Percentiles rank a stretch among this genome's conserved stretches.
Evolutionary conservation across 2,329 filamentous ascomycete species (phyloP).

Genomic region (Cercospora nicotianae): DNA sequence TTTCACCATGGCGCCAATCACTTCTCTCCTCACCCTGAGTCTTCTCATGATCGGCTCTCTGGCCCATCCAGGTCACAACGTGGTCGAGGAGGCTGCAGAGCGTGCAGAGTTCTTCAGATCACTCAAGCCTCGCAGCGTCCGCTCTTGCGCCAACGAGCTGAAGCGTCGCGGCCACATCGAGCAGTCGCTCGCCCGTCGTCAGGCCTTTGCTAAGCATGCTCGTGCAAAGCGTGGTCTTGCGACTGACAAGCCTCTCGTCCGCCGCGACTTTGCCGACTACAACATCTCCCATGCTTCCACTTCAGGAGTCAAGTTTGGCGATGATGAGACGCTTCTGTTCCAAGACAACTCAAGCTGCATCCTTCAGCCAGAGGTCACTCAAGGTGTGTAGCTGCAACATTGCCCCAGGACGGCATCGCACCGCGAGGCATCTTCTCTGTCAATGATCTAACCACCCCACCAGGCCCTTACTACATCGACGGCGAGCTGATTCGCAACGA

Average conservation of each 20-base stretch:
- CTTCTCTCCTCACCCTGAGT: constrained; percentile 21
- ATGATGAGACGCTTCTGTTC: constrained; percentile 27
- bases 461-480: constrained; percentile 29
- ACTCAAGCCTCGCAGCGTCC: constrained; percentile 27
- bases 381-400: constrained; percentile 11
- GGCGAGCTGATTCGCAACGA: constrained; percentile 43
- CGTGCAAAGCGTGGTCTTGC: constrained; percentile 26
- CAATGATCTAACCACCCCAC: neutral
- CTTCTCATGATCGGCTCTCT: constrained; percentile 20
- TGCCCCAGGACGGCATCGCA: neutral
- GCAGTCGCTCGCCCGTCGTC: constrained; percentile 27
- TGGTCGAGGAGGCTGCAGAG: constrained; percentile 28
- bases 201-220: constrained; percentile 26
- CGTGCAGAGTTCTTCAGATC: constrained; percentile 25
- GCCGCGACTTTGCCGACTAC: constrained; percentile 29
- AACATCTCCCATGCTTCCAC: constrained; percentile 30
- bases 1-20: constrained; percentile 21
- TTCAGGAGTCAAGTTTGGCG: constrained; percentile 26
- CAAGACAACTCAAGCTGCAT: constrained; percentile 33
- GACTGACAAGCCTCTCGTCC: constrained; percentile 22
- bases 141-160: constrained; percentile 27
- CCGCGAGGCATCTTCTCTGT: neutral
- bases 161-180: constrained; percentile 25
- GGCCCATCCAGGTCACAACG: constrained; percentile 30
- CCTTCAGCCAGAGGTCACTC: constrained; percentile 35